Base-by-base conservation (phyloP, 2,329 filamentous ascomycete species). In the Arthrobotrys iridis region DNA sequence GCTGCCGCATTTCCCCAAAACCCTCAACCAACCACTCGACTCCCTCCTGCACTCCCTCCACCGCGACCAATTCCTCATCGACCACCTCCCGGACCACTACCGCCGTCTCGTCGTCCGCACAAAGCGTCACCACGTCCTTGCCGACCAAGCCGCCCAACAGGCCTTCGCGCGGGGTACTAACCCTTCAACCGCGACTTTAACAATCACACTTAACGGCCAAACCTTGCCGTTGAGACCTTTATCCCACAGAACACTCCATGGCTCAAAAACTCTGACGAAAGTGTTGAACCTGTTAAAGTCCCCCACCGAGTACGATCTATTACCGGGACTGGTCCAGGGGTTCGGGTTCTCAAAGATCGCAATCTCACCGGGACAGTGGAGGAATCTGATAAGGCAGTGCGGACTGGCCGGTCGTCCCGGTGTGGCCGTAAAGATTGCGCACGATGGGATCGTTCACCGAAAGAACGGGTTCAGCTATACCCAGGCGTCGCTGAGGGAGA, bases 41-140 rank as follows among this genome's bases (percentile, higher is more conserved):
- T 70, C 80, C 10, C 79, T 85, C 30, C 85, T 91, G 75, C 80
- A 81, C 41, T 81, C 79, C 20, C 85, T 90, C 79, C 87, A 88
- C 77, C 82, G 85, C 48, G 86, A 86, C 78, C 85, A 89, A 80
- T 86, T 91, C 80, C 82, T 91, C 43, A 88, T 88, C n/a, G 82
- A 84, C 30, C 86, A 88, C 80, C 86, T 91, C 26, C 83, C 85
- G 20, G 68, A 80, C 26, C 81, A 82, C 58, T 86, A 90, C 82
- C 85, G 84, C 78, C 83, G 85, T 77, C 83, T 86, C 72, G 81
- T 91, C 78, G 86, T 84, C 82, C 82, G 83, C 71, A 77, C 80
- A 11, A 84, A 83, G 76, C 83, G 85, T 80, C 82, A 83, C 52
- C 35, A 52, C 22, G 43, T 77, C 59, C 78, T 80, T 52, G 35